phyloP scores from a whole-genome alignment of 139 green algal genomes.

The Haematococcus lacustris region DNA sequence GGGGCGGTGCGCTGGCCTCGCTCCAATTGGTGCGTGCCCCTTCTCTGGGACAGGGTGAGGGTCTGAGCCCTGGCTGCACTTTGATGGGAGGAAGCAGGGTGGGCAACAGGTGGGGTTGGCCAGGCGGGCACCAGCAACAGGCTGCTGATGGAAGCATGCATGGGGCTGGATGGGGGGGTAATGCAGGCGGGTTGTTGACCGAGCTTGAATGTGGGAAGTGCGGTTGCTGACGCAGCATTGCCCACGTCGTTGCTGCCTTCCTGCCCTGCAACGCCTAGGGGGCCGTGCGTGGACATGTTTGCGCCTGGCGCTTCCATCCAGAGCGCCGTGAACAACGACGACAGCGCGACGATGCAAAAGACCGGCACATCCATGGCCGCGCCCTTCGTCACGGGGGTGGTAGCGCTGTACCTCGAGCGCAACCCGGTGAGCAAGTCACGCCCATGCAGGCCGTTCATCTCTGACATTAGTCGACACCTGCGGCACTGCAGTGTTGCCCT shows the following conservation, averaged over 20 bases:
- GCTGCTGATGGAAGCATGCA: not conserved
- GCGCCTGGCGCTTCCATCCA: conserved; percentile 47
- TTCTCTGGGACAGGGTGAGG: too few species aligned
- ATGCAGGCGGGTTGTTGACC: not conserved
- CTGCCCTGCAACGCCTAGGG: conserved; percentile 18
- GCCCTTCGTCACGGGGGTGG: conserved; percentile 57
- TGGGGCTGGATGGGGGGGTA: not conserved
- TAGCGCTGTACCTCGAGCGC: conserved; percentile 53
- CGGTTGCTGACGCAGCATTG: not conserved
- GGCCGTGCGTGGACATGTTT: conserved; percentile 56
- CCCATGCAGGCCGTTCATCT: too few species aligned
- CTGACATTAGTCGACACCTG: too few species aligned
- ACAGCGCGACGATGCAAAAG: conserved; percentile 26
- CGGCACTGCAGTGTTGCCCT: too few species aligned
- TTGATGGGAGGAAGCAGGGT: too few species aligned
- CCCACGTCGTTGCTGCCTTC: not conserved
- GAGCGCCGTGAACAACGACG: conserved; percentile 21
- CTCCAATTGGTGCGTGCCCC: conserved; percentile 46
- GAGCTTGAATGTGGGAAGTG: too few species aligned
- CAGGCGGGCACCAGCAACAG: too few species aligned
- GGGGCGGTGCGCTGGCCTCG: conserved; percentile 27
- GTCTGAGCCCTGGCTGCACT: too few species aligned
- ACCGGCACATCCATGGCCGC: conserved; percentile 44
- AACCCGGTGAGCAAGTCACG: too few species aligned
- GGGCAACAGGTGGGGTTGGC: too few species aligned